These are phyloP conservation scores for Eucalyptus shirleyi DNA, from an alignment of 345 rosid species.

Conservation along the genomic window DNA sequence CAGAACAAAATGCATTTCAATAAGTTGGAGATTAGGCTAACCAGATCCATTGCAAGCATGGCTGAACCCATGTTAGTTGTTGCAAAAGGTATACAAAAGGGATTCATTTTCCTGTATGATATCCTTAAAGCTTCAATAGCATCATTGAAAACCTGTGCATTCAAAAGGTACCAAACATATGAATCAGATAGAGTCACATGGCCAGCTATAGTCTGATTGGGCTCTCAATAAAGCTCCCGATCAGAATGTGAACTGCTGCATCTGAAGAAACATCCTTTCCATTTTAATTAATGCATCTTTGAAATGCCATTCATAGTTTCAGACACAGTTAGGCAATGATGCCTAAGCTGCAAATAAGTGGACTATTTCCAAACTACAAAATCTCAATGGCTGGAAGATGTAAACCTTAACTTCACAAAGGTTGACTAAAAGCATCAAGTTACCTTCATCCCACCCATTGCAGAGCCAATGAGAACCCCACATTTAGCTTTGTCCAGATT, in stretches of 20 bases:
- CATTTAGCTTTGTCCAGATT: constrained; percentile 30
- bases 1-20: neutral
- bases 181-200: neutral
- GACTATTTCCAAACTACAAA: neutral
- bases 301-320: neutral
- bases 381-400: neutral
- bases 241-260: neutral
- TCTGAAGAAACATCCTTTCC: neutral
- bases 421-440: neutral
- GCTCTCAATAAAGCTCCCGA: neutral
- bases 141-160: constrained; percentile 27
- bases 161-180: neutral
- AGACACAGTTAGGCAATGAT: neutral
- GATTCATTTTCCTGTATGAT: constrained; percentile 38
- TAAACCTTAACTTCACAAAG: neutral
- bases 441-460: constrained; percentile 49
- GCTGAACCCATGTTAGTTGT: constrained; percentile 50
- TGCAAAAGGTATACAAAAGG: constrained; percentile 45
- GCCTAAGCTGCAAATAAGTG: neutral
- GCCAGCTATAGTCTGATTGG: neutral
- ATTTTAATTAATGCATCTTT: neutral
- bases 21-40: neutral
- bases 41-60: constrained; percentile 48
- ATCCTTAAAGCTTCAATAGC: constrained; percentile 33
- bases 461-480: constrained; percentile 50